Conservation (phyloP, 2,329 filamentous ascomycete genomes). For the Tympanopsis confertula region DNA sequence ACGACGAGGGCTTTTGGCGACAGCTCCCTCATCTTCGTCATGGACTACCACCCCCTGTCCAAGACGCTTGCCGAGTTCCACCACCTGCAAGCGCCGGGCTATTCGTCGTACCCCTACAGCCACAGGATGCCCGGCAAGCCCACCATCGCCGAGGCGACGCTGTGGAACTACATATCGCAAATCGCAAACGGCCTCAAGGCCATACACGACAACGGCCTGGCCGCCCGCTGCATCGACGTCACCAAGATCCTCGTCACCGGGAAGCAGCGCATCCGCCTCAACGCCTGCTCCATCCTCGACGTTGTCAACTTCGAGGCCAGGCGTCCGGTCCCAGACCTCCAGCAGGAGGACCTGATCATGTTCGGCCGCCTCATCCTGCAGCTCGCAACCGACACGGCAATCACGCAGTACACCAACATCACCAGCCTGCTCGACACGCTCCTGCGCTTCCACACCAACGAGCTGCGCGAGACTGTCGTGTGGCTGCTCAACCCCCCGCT, state of each 20-base stretch:
- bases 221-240: conserved; percentile 73
- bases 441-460: conserved; percentile 73
- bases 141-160: conserved; percentile 54
- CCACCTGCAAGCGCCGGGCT: conserved; percentile 29
- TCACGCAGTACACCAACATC: conserved; percentile 34
- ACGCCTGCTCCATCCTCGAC: conserved; percentile 79
- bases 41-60: conserved; percentile 82
- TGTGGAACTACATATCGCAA: conserved; percentile 91
- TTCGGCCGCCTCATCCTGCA: conserved; percentile 78
- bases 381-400: conserved; percentile 59
- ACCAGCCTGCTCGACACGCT: too few species aligned
- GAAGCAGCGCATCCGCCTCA: conserved; percentile 79
- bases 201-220: conserved; percentile 71
- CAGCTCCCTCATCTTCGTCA: conserved; percentile 86
- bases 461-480: conserved; percentile 66
- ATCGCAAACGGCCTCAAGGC: conserved; percentile 77
- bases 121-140: conserved; percentile 23
- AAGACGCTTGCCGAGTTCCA: conserved; percentile 83
- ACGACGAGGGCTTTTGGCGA: conserved; percentile 88
- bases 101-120: conserved; percentile 20
- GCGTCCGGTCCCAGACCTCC: conserved; percentile 60
- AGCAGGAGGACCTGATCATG: conserved; percentile 76
- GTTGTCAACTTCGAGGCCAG: conserved; percentile 72
- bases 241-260: conserved; percentile 84
- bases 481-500: conserved; percentile 68